A percentile compares a stretch with the other conserved stretches of the same genome.
Conservation (phyloP, 148 eudicot species). For the Dysphania ambrosioides region DNA sequence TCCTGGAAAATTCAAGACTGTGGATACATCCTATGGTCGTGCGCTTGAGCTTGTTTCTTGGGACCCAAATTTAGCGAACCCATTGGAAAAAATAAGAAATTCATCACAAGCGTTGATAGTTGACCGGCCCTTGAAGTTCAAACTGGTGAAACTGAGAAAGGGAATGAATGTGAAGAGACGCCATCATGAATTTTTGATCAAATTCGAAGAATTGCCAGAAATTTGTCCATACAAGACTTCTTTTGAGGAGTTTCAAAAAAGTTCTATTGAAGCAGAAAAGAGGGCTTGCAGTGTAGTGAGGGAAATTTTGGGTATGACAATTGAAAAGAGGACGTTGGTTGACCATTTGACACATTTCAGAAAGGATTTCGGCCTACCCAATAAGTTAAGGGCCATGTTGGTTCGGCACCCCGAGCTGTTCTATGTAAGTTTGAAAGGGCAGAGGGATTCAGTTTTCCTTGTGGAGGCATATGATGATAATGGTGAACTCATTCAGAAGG, state of each 20-base stretch:
- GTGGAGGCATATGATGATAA: slow-evolving; percentile 78
- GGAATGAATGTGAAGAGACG: slow-evolving; percentile 64
- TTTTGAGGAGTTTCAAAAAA: slow-evolving; percentile 43
- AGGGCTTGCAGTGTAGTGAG: slow-evolving; percentile 86
- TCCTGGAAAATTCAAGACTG: slow-evolving; percentile 68
- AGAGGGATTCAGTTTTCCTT: slow-evolving; percentile 75
- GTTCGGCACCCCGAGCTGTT: slow-evolving; percentile 90
- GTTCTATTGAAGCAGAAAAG: slow-evolving; percentile 71
- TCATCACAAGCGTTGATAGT: slow-evolving; percentile 49
- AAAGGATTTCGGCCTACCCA: slow-evolving; percentile 83
- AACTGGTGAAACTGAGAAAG: slow-evolving; percentile 67
- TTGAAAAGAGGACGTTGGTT: slow-evolving; percentile 79
- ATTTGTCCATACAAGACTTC: slow-evolving; percentile 70
- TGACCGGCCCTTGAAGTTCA: slow-evolving; percentile 83
- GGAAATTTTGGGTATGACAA: slow-evolving; percentile 80
- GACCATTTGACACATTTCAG: slow-evolving; percentile 91
- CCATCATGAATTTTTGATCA: slow-evolving; percentile 60
- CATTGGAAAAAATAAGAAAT: slow-evolving; percentile 38
- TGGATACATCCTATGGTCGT: slow-evolving; percentile 92
- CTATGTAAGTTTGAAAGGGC: slow-evolving; percentile 80
- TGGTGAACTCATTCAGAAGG: slow-evolving; percentile 54
- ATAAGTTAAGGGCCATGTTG: slow-evolving; percentile 71
- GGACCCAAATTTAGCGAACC: slow-evolving; percentile 51
- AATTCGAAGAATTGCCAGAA: slow-evolving; percentile 60
- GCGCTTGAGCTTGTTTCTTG: slow-evolving; percentile 86